phyloP scores from a whole-genome alignment of 352 stramenopile genomes.

The Globisporangium abappressorium region DNA sequence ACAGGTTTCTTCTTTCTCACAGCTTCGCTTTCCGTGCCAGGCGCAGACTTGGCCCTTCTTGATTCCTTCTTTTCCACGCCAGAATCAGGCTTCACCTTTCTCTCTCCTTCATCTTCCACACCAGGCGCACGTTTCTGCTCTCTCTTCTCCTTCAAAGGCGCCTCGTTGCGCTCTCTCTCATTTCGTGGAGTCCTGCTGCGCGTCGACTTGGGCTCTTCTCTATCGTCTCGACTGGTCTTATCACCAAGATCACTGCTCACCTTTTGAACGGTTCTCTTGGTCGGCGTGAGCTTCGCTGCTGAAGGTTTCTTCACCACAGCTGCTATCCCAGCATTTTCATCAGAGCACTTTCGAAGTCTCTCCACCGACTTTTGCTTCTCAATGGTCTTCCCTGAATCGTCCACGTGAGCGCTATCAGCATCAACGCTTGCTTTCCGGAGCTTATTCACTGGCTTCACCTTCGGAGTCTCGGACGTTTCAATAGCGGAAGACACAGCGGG shows the following conservation, averaged over 20 bases:
- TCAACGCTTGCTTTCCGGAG: constrained; percentile 3
- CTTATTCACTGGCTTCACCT: neutral
- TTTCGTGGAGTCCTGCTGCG: neutral
- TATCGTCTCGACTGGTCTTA: neutral
- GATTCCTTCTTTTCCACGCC: neutral
- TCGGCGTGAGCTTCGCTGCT: neutral
- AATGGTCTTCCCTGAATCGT: neutral
- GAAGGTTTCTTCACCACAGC: neutral
- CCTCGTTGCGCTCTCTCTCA: constrained; percentile 4
- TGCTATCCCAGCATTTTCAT: neutral
- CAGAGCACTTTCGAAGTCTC: neutral
- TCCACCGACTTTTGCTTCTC: neutral
- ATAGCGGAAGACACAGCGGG: neutral
- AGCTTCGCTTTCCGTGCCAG: neutral
- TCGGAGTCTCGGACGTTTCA: neutral
- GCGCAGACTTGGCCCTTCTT: neutral
- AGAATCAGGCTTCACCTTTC: neutral
- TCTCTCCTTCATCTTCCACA: neutral
- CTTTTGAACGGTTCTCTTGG: neutral
- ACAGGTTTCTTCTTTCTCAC: neutral
- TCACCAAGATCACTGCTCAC: neutral
- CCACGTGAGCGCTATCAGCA: neutral
- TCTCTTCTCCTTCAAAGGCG: neutral
- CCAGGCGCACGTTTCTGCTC: neutral
- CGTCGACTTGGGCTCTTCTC: neutral